Percentiles rank a stretch among this genome's conserved stretches.
These are phyloP conservation scores for Monosiga brevicollis DNA, from an alignment of 78 protist genomes.

Conservation along the genomic window DNA sequence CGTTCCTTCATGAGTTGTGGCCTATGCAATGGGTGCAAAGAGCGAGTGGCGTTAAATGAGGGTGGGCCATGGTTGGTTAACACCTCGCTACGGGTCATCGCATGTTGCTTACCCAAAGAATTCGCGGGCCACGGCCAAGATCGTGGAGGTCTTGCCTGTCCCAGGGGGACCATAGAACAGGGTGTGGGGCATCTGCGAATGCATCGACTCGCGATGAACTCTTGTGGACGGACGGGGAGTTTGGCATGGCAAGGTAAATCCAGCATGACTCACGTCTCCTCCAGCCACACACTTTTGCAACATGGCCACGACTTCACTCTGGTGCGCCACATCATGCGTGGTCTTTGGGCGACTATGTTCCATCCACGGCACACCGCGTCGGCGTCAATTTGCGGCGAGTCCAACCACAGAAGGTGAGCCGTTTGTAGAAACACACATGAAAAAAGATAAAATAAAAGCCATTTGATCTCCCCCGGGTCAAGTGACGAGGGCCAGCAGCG, in stretches of 20 bases:
- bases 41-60: too few species aligned
- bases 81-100: too few species aligned
- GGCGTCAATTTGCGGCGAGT: too few species aligned
- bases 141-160: conserved; percentile 97
- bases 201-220: too few species aligned
- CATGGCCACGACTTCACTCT: background rate
- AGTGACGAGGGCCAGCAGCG: too few species aligned
- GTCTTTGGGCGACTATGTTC: background rate
- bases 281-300: background rate
- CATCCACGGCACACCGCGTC: background rate
- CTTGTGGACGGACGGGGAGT: too few species aligned
- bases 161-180: conserved; percentile 95
- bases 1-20: background rate
- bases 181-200: conserved; percentile 79
- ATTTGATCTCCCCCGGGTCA: too few species aligned
- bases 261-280: background rate
- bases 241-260: background rate
- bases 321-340: background rate
- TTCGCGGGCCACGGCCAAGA: conserved; percentile 82
- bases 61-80: too few species aligned
- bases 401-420: too few species aligned
- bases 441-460: too few species aligned
- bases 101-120: conserved; percentile 75
- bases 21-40: too few species aligned
- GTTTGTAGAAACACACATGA: too few species aligned